Conservation (phyloP, 495 filamentous ascomycete species). For the Aspergillus carlsbadensis region DNA sequence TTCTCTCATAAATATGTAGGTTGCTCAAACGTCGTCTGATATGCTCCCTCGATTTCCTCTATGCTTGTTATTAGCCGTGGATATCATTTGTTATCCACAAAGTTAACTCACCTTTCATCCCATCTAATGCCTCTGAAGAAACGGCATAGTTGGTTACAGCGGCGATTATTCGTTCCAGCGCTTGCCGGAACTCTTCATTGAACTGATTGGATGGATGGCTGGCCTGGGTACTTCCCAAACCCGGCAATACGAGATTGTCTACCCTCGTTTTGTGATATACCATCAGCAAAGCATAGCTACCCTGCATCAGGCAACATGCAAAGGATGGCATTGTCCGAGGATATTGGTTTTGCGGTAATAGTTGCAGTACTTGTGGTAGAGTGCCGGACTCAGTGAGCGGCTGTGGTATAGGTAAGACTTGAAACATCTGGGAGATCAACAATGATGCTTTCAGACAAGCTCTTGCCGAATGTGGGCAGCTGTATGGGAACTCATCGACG, state of each 20-base stretch:
- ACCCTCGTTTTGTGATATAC: slow-evolving; percentile 49
- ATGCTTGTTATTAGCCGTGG: slow-evolving; percentile 10
- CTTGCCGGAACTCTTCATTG: slow-evolving; percentile 54
- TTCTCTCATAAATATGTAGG: neutral
- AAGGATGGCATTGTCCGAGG: slow-evolving; percentile 61
- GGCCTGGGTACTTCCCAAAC: slow-evolving; percentile 28
- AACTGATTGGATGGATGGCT: slow-evolving; percentile 38
- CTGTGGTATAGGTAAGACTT: slow-evolving; percentile 50
- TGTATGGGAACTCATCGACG: slow-evolving; percentile 48
- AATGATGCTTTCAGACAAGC: slow-evolving; percentile 53
- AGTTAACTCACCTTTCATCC: slow-evolving; percentile 56
- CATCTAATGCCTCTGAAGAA: slow-evolving; percentile 60
- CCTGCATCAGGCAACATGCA: slow-evolving; percentile 63
- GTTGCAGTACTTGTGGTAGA: slow-evolving; percentile 23
- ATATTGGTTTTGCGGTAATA: slow-evolving; percentile 27
- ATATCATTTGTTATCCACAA: neutral
- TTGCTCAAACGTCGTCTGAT: slow-evolving; percentile 42
- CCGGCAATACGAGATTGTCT: slow-evolving; percentile 45
- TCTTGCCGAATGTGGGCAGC: slow-evolving; percentile 51
- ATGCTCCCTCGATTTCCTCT: slow-evolving; percentile 50
- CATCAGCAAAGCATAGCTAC: slow-evolving; percentile 62
- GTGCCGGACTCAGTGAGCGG: slow-evolving; percentile 26
- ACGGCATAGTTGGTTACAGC: slow-evolving; percentile 55
- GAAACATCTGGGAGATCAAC: slow-evolving; percentile 51
- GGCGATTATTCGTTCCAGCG: slow-evolving; percentile 47